phyloP scores from a whole-genome alignment of 805 yeast species.

The Yarrowia alimentaria region DNA sequence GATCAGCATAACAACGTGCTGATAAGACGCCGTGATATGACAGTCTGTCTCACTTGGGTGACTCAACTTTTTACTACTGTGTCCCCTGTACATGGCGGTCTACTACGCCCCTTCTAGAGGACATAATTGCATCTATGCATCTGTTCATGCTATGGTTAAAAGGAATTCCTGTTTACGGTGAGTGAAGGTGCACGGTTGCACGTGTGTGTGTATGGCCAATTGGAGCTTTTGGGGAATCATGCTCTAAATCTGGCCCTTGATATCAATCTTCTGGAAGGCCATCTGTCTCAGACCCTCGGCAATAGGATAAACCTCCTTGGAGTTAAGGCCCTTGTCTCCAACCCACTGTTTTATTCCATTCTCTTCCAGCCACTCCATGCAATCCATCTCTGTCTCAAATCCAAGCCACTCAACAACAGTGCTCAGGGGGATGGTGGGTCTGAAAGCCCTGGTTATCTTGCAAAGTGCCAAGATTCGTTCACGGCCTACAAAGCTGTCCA shows the following conservation, averaged over 20 bases:
- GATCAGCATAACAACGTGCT: too few relatives aligned
- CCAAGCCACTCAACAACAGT: slow-evolving; percentile 36
- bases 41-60: too few relatives aligned
- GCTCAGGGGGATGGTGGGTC: slow-evolving; percentile 36
- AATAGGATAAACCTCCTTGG: slow-evolving; percentile 36
- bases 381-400: slow-evolving; percentile 44
- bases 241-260: slow-evolving; percentile 77
- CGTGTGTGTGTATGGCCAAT: too few relatives aligned
- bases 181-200: too few relatives aligned
- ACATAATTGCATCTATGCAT: too few relatives aligned
- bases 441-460: slow-evolving; percentile 55
- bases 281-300: slow-evolving; percentile 43
- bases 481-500: slow-evolving; percentile 55
- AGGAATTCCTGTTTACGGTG: too few relatives aligned
- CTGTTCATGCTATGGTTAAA: too few relatives aligned
- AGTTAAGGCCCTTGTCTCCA: slow-evolving; percentile 29
- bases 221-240: too few relatives aligned
- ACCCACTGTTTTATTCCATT: slow-evolving; percentile 43
- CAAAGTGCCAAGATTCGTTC: slow-evolving; percentile 59
- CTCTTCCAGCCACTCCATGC: slow-evolving; percentile 46
- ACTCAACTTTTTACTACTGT: too few relatives aligned
- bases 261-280: slow-evolving; percentile 64
- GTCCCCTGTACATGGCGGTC: too few relatives aligned
- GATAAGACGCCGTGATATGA: too few relatives aligned
- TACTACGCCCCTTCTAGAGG: too few relatives aligned